Evolutionary conservation across 129 eudicot species (phyloP).

Genomic region (Saposhnikovia divaricata): DNA sequence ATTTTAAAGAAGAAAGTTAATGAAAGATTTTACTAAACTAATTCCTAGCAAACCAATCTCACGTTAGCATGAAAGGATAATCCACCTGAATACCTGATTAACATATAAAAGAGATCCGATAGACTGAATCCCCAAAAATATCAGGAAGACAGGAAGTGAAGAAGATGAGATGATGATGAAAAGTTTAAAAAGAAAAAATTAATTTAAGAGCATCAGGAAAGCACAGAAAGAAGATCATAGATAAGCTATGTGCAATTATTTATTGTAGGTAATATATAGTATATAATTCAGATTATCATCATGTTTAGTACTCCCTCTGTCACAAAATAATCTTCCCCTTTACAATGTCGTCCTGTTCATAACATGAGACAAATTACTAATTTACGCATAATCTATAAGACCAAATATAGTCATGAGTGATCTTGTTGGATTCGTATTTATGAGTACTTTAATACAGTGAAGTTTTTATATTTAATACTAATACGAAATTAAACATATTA

Average conservation of each 20-base stretch:
- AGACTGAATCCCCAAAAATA: neutral
- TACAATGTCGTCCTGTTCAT: too few relatives aligned
- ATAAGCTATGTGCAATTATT: neutral
- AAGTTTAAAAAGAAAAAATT: neutral
- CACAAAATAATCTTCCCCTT: too few relatives aligned
- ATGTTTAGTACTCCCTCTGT: too few relatives aligned
- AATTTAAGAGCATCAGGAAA: neutral
- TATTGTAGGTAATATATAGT: neutral
- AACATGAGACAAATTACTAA: too few relatives aligned
- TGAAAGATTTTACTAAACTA: neutral
- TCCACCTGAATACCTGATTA: neutral
- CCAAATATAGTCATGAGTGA: too few relatives aligned
- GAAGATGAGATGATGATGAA: conserved; percentile 9
- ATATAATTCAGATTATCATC: neutral
- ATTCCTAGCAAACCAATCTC: neutral
- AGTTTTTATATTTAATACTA: too few relatives aligned
- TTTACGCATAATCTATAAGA: too few relatives aligned
- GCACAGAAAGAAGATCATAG: neutral
- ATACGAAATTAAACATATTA: too few relatives aligned
- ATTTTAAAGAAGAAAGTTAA: neutral
- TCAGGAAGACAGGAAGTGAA: too few relatives aligned
- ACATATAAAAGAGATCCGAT: neutral
- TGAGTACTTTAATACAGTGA: too few relatives aligned
- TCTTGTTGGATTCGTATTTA: too few relatives aligned
- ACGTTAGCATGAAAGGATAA: neutral